Conservation (phyloP, 305 asterid genomes). For the Fraxinus platypoda region DNA sequence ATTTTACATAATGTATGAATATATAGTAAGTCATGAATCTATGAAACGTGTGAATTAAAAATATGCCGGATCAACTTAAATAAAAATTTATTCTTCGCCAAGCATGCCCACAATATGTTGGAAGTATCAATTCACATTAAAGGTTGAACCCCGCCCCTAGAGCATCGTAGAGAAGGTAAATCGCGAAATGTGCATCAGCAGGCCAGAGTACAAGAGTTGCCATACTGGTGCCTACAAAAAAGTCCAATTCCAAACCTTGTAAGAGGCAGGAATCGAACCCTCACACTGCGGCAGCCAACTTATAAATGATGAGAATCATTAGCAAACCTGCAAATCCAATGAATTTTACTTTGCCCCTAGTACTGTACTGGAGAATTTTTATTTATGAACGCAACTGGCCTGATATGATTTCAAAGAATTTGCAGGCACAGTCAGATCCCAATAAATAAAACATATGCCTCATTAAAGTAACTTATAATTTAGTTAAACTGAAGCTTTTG, state of each 20-base stretch:
- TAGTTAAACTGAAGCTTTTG: not conserved
- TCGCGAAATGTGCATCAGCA: too few relatives aligned
- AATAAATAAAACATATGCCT: too few relatives aligned
- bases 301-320: not conserved
- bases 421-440: not conserved
- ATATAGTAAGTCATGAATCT: too few relatives aligned
- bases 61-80: not conserved
- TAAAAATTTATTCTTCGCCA: not conserved
- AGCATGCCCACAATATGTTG: not conserved
- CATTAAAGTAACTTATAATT: not conserved
- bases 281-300: too few relatives aligned
- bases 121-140: too few relatives aligned
- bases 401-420: not conserved
- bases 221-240: too few relatives aligned
- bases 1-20: not conserved
- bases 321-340: not conserved
- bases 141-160: too few relatives aligned
- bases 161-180: too few relatives aligned
- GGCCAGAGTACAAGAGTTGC: too few relatives aligned
- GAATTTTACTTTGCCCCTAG: not conserved
- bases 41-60: not conserved
- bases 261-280: too few relatives aligned
- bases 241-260: too few relatives aligned
- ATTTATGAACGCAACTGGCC: not conserved
- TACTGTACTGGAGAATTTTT: not conserved